Conservation (phyloP, 2,329 filamentous ascomycete genomes). For the Alternaria incomplexa region DNA sequence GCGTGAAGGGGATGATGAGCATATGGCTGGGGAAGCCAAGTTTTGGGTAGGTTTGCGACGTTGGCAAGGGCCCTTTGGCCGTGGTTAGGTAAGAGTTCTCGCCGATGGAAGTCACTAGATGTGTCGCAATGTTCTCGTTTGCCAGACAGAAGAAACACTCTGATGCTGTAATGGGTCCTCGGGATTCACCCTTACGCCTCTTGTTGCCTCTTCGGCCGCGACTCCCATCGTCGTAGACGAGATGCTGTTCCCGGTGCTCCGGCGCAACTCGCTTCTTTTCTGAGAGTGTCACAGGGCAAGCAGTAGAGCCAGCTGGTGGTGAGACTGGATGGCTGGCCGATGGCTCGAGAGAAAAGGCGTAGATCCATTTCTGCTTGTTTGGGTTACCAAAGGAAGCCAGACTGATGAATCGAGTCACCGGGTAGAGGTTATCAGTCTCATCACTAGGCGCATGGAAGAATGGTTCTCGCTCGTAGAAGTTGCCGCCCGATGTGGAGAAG, state of each 20-base stretch:
- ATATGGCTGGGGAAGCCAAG: constrained; percentile 83
- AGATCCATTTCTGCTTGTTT: constrained; percentile 79
- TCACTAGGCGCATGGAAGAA: constrained; percentile 73
- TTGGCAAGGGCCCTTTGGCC: constrained; percentile 87
- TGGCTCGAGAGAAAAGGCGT: constrained; percentile 70
- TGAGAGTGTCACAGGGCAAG: constrained; percentile 70
- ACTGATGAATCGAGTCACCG: constrained; percentile 87
- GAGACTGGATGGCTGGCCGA: constrained; percentile 64
- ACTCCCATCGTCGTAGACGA: constrained; percentile 46
- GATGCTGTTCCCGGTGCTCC: constrained; percentile 40
- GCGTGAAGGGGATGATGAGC: constrained; percentile 86
- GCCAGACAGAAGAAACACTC: constrained; percentile 96
- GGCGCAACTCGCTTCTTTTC: constrained; percentile 64
- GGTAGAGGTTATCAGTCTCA: constrained; percentile 58
- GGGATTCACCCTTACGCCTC: constrained; percentile 41
- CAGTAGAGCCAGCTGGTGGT: constrained; percentile 74
- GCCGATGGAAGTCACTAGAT: constrained; percentile 89
- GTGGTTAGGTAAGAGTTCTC: constrained; percentile 88
- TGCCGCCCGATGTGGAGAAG: constrained; percentile 72
- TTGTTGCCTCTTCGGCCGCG: constrained; percentile 50
- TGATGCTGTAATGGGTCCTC: constrained; percentile 61
- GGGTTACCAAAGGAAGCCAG: constrained; percentile 79
- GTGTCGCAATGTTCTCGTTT: constrained; percentile 80
- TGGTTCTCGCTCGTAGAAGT: constrained; percentile 89
- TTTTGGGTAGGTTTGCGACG: constrained; percentile 70